Evolutionary conservation across 2,329 filamentous ascomycete genomes (phyloP).

Genomic region (Boeremia lycopersici): DNA sequence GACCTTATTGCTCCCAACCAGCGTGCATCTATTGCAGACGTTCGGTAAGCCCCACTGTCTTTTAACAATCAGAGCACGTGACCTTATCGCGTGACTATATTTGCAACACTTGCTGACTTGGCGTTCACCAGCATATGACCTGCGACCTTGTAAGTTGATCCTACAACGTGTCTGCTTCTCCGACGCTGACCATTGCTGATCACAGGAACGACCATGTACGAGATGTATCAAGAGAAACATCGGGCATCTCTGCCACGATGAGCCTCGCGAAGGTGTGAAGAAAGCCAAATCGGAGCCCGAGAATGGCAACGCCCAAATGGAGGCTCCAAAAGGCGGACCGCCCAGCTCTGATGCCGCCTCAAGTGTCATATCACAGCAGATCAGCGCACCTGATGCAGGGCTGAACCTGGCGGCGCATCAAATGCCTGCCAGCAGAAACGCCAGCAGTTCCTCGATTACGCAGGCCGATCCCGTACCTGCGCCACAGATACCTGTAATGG

Average conservation of each 20-base stretch:
- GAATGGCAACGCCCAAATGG: constrained; percentile 38
- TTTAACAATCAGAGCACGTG: constrained; percentile 25
- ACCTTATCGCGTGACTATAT: constrained; percentile 15
- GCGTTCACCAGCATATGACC: constrained; percentile 56
- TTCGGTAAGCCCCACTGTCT: constrained; percentile 51
- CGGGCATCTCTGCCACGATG: constrained; percentile 96
- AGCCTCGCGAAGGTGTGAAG: constrained; percentile 84
- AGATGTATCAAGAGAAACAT: constrained; percentile 99
- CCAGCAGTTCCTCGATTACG: constrained; percentile 66
- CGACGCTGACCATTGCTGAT: constrained; percentile 45
- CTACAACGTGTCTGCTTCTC: constrained; percentile 19
- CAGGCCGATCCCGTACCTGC: constrained; percentile 73
- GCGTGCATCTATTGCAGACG: constrained; percentile 61
- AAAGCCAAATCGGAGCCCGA: constrained; percentile 69
- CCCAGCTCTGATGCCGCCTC: constrained; percentile 36
- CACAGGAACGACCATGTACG: constrained; percentile 90
- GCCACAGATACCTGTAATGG: constrained; percentile 66
- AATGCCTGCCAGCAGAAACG: constrained; percentile 42
- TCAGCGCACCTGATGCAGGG: constrained; percentile 44
- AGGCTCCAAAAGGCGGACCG: constrained; percentile 38
- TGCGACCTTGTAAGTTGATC: constrained; percentile 55
- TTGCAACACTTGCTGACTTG: constrained; percentile 42
- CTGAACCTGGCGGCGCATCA: constrained; percentile 47
- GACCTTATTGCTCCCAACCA: constrained; percentile 34
- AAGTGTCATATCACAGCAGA: constrained; percentile 36